Evolutionary conservation across 2,329 filamentous ascomycete genomes (phyloP).

Genomic region (Epichloe hybrida): DNA sequence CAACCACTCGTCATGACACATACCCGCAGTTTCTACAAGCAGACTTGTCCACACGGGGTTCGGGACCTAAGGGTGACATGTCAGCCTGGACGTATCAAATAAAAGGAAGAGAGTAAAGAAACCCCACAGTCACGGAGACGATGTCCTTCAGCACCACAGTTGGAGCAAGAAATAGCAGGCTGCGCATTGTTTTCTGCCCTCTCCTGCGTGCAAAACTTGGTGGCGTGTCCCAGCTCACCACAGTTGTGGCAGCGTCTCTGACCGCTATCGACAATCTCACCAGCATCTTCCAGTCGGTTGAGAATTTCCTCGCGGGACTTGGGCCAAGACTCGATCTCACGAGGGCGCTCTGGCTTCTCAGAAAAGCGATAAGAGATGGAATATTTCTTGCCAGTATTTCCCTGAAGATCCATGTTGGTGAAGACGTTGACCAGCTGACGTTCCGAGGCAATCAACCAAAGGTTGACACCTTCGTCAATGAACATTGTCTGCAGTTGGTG

Average conservation of each 20-base stretch:
- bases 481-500: conserved; percentile 47
- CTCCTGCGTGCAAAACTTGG: conserved; percentile 48
- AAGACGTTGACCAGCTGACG: conserved; percentile 40
- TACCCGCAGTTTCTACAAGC: conserved; percentile 57
- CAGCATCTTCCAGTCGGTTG: conserved; percentile 50
- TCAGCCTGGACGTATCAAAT: background rate
- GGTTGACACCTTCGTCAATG: conserved; percentile 35
- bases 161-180: conserved; percentile 44
- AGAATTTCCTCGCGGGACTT: conserved; percentile 44
- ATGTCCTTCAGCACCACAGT: conserved; percentile 51
- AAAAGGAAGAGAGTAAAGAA: background rate
- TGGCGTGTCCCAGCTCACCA: conserved; percentile 46
- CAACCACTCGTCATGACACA: conserved; percentile 7
- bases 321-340: conserved; percentile 49
- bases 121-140: conserved; percentile 54
- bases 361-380: conserved; percentile 49
- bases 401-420: conserved; percentile 61
- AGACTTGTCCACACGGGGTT: conserved; percentile 48
- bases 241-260: conserved; percentile 52
- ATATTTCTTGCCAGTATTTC: conserved; percentile 51
- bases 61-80: conserved; percentile 29
- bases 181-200: conserved; percentile 31
- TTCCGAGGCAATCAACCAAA: conserved; percentile 52
- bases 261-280: conserved; percentile 46
- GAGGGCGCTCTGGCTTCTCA: conserved; percentile 41